Conservation (phyloP, 139 green algal species). For the Micractinium sp. region DNA sequence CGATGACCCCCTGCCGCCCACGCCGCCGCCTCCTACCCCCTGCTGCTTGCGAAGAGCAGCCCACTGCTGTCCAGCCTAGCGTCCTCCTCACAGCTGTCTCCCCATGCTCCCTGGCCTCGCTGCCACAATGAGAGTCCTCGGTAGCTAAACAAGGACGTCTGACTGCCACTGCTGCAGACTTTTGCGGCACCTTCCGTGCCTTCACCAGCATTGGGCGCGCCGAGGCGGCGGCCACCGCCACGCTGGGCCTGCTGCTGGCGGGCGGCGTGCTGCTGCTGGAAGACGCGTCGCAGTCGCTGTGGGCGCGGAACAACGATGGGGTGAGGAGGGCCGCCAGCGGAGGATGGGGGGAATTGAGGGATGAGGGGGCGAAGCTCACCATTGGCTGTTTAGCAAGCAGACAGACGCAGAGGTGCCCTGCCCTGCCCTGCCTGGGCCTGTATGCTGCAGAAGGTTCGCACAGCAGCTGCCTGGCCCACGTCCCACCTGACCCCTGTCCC, state of each 20-base stretch:
- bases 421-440: neutral
- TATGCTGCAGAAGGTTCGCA: neutral
- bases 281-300: neutral
- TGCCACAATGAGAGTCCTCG: no score
- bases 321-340: neutral
- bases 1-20: no score
- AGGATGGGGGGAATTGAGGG: neutral
- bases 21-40: neutral
- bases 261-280: constrained; percentile 25
- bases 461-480: neutral
- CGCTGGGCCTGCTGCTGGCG: constrained; percentile 23
- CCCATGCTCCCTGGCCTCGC: neutral
- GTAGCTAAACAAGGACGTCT: no score
- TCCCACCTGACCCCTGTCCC: neutral
- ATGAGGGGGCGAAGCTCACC: neutral
- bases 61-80: neutral
- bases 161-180: neutral
- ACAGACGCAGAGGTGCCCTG: neutral
- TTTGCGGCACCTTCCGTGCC: constrained; percentile 3
- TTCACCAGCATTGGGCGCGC: constrained; percentile 2
- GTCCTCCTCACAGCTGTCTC: neutral
- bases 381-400: neutral
- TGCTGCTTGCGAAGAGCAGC: no score
- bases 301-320: constrained; percentile 26
- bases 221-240: neutral